A percentile compares a stretch with the other conserved stretches of the same genome.
Conservation (phyloP, 176 grass and related monocot genomes). For the Leersia perrieri region DNA sequence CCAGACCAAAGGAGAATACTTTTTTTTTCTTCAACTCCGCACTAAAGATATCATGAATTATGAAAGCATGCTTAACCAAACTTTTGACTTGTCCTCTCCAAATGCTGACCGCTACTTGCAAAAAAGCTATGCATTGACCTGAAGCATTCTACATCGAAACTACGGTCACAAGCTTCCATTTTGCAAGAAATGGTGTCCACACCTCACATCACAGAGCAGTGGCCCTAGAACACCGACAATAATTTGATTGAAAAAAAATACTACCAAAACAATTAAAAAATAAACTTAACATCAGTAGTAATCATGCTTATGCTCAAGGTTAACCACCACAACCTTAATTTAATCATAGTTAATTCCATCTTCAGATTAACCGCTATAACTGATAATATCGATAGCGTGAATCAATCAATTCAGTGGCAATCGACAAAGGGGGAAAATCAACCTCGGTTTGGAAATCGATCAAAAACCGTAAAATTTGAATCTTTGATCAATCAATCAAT, state of each 20-base stretch:
- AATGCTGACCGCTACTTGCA: conserved; percentile 21
- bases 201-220: neutral
- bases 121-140: conserved; percentile 42
- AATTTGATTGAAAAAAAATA: neutral
- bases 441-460: neutral
- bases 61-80: conserved; percentile 8
- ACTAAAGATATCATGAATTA: conserved; percentile 1
- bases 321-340: neutral
- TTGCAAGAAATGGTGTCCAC: conserved; percentile 23
- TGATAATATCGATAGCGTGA: neutral
- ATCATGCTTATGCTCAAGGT: neutral
- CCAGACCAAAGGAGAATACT: neutral
- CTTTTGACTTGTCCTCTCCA: conserved; percentile 39
- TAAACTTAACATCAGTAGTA: neutral
- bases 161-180: conserved; percentile 10
- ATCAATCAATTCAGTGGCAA: neutral
- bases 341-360: neutral
- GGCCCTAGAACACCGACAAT: conserved; percentile 10
- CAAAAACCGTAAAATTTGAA: neutral
- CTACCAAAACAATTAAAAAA: neutral
- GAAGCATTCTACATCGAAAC: conserved; percentile 14
- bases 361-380: neutral
- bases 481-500: neutral
- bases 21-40: neutral
- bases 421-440: neutral